Percentiles rank a stretch among this genome's conserved stretches.
phyloP scores from a whole-genome alignment of 805 yeast genomes.

The Candida nemodendra region DNA sequence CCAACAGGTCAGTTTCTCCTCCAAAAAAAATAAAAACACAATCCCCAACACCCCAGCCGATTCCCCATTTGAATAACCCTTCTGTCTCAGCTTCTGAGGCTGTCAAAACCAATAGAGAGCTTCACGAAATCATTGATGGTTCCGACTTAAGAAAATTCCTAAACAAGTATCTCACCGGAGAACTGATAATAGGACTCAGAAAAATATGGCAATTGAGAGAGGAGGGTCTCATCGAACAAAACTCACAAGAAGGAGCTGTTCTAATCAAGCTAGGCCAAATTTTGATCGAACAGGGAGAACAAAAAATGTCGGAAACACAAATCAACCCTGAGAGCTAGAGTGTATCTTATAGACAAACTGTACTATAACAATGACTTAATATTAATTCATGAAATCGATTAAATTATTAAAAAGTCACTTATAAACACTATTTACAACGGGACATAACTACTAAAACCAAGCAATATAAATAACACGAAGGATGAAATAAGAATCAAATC shows the following conservation, averaged over 20 bases:
- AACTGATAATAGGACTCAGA: conserved; percentile 44
- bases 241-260: conserved; percentile 15
- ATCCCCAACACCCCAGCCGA: conserved; percentile 26
- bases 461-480: too few relatives aligned
- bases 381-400: too few relatives aligned
- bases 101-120: conserved; percentile 18
- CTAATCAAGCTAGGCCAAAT: conserved; percentile 21
- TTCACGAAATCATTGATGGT: conserved; percentile 50
- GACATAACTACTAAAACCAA: too few relatives aligned
- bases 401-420: too few relatives aligned
- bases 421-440: conserved; percentile 29
- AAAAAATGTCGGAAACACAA: too few relatives aligned
- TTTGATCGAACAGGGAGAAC: conserved; percentile 17
- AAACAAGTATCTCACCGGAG: conserved; percentile 46
- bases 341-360: too few relatives aligned
- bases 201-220: conserved; percentile 24
- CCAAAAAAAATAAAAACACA: conserved; percentile 17
- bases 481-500: conserved; percentile 5
- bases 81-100: conserved; percentile 3
- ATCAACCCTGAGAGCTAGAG: too few relatives aligned
- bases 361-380: too few relatives aligned
- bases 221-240: conserved; percentile 13
- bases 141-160: conserved; percentile 49
- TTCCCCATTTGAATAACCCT: conserved; percentile 20
- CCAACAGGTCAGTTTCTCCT: conserved; percentile 2